Evolutionary conservation across 2,329 filamentous ascomycete species (phyloP).

Genomic region (Pestalotiopsis sp.): DNA sequence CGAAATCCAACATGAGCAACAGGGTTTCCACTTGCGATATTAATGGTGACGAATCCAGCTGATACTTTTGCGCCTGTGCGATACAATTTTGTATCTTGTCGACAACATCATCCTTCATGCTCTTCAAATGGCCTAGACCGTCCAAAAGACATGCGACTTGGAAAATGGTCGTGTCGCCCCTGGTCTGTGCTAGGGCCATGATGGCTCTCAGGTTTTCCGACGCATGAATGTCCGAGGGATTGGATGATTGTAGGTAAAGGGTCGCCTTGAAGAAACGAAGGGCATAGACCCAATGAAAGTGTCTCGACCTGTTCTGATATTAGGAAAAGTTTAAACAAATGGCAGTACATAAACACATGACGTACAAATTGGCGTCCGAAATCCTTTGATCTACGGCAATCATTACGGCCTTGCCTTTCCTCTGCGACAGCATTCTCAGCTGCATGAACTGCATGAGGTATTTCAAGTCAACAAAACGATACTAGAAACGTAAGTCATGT

Average conservation of each 20-base stretch:
- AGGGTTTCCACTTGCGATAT: conserved; percentile 70
- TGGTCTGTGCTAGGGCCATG: conserved; percentile 57
- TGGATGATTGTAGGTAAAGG: conserved; percentile 65
- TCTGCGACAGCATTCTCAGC: conserved; percentile 70
- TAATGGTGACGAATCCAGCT: conserved; percentile 64
- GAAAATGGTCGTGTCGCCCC: conserved; percentile 65
- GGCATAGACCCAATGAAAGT: conserved; percentile 74
- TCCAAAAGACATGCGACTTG: conserved; percentile 70
- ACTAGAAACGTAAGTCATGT: conserved; percentile 34
- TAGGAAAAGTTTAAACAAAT: conserved; percentile 17
- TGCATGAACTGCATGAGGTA: conserved; percentile 78
- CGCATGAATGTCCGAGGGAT: conserved; percentile 62
- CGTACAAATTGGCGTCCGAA: conserved; percentile 66
- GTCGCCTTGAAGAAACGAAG: conserved; percentile 75
- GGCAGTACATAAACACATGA: conserved; percentile 10
- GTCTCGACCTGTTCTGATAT: conserved; percentile 50
- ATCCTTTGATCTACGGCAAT: conserved; percentile 73
- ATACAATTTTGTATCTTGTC: conserved; percentile 74
- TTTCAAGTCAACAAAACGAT: conserved; percentile 67
- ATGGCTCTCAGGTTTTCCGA: conserved; percentile 72
- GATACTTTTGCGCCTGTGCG: conserved; percentile 72
- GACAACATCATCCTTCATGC: conserved; percentile 65
- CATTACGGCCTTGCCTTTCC: conserved; percentile 72
- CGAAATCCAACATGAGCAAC: conserved; percentile 69
- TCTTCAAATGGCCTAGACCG: conserved; percentile 69